These are phyloP conservation scores for Skeletonema tropicum DNA, from an alignment of 108 stramenopile genomes.

Conservation along the genomic window DNA sequence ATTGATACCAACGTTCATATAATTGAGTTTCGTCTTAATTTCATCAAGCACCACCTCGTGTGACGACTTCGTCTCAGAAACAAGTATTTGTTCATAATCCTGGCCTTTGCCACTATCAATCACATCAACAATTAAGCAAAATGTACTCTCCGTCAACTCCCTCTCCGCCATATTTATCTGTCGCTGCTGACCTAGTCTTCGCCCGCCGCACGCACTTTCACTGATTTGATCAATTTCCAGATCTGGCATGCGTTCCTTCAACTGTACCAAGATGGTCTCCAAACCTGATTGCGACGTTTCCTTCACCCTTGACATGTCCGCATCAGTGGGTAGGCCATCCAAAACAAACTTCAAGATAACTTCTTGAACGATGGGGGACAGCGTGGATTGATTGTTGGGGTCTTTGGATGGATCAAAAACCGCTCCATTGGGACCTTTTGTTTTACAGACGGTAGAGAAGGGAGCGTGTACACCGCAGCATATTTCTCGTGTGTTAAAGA, in stretches of 20 bases:
- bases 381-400: not conserved
- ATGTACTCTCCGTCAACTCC: not conserved
- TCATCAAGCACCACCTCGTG: not conserved
- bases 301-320: not conserved
- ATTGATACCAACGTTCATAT: not conserved
- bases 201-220: not conserved
- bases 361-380: not conserved
- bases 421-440: not conserved
- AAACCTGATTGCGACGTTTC: not conserved
- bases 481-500: slow-evolving; percentile 12
- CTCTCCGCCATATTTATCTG: not conserved
- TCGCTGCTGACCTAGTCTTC: slow-evolving; percentile 2
- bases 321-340: slow-evolving; percentile 12
- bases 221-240: not conserved
- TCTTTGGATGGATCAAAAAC: not conserved
- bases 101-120: not conserved
- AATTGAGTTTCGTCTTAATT: not conserved
- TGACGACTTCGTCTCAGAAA: slow-evolving; percentile 2
- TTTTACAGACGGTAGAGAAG: slow-evolving; percentile 20
- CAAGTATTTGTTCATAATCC: not conserved
- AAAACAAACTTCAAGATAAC: slow-evolving; percentile 19
- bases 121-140: not conserved
- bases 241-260: not conserved
- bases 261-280: not conserved
- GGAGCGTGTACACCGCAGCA: slow-evolving; percentile 30